Conservation (phyloP, 306 rosid genomes). For the Cucurbita pepo region DNA sequence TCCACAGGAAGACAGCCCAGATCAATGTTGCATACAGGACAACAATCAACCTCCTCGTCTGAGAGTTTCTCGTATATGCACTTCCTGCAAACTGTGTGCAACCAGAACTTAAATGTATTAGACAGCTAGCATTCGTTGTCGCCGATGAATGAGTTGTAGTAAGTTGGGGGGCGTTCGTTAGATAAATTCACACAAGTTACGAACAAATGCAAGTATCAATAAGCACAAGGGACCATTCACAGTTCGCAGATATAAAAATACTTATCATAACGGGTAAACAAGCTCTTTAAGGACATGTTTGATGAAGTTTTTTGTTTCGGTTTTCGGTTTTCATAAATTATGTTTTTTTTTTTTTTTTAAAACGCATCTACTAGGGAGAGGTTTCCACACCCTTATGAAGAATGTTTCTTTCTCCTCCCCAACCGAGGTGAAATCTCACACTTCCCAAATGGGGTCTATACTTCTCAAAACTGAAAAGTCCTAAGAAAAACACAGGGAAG, state of each 20-base stretch:
- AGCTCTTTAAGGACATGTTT: background rate
- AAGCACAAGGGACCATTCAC: background rate
- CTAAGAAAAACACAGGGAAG: background rate
- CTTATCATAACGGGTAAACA: background rate
- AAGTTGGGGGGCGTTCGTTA: background rate
- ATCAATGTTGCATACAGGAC: conserved; percentile 86
- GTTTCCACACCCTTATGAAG: too few species aligned
- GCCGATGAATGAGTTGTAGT: background rate
- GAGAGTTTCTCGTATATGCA: conserved; percentile 74
- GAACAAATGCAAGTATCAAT: background rate
- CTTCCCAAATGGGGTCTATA: background rate
- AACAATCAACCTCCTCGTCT: conserved; percentile 68
- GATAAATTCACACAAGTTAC: background rate
- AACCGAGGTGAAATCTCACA: too few species aligned
- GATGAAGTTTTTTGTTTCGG: background rate
- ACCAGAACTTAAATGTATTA: conserved; percentile 9
- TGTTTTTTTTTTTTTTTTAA: too few species aligned
- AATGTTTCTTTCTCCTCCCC: too few species aligned
- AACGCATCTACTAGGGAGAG: too few species aligned
- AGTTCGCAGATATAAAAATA: background rate
- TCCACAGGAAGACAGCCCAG: conserved; percentile 78
- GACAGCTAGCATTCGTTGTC: conserved; percentile 4
- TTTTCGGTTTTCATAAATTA: background rate
- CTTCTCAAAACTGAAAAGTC: background rate
- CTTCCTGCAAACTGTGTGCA: conserved; percentile 75